Conservation (phyloP, 371 early-diverging fungal species). For the Mortierella sp. region DNA sequence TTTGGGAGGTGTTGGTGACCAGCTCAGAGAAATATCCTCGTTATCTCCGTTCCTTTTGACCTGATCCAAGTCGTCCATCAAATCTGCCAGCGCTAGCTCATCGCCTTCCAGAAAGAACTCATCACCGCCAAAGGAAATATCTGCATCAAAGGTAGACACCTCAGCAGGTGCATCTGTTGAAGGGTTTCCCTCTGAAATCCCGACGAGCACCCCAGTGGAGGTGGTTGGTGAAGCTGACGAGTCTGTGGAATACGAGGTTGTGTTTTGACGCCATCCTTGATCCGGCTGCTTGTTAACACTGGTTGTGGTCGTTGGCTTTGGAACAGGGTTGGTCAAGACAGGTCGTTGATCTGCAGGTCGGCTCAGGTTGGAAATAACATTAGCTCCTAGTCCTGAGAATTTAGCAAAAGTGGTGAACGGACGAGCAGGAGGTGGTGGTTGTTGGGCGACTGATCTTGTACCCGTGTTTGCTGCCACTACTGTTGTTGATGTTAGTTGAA, state of each 20-base stretch:
- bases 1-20: constrained; percentile 26
- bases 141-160: not conserved
- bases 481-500: not conserved
- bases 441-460: not conserved
- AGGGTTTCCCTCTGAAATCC: too few relatives aligned
- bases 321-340: not conserved
- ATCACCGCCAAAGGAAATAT: constrained; percentile 31
- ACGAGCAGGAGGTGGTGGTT: constrained; percentile 8
- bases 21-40: constrained; percentile 10
- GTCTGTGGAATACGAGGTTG: not conserved
- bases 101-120: constrained; percentile 30
- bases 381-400: constrained; percentile 9
- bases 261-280: not conserved
- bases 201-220: not conserved
- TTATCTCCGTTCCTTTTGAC: constrained; percentile 6
- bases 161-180: not conserved
- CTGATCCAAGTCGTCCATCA: constrained; percentile 19
- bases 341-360: not conserved
- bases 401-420: constrained; percentile 31
- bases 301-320: not conserved
- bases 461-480: too few relatives aligned
- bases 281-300: not conserved
- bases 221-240: not conserved
- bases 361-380: not conserved
- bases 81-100: constrained; percentile 16